These are phyloP conservation scores for Rhizophagus sp. DNA, from an alignment of 192 early-diverging fungal species.

Conservation along the genomic window DNA sequence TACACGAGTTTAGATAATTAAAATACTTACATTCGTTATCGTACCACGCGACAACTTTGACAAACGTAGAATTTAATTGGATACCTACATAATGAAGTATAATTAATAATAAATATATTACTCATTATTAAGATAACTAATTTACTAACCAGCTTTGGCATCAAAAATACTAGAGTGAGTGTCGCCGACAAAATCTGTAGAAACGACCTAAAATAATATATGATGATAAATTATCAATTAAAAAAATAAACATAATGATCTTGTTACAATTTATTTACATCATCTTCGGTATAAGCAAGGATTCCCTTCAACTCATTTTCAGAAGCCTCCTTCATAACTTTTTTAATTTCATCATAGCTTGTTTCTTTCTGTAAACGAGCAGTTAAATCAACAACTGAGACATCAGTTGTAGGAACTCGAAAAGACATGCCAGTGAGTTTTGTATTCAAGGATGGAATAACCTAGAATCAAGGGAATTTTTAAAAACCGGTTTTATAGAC, in stretches of 20 bases:
- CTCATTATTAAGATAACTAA: background rate
- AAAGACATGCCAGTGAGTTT: constrained; percentile 99
- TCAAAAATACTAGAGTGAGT: constrained; percentile 92
- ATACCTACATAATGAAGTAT: constrained; percentile 50
- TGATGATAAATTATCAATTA: background rate
- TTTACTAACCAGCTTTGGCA: constrained; percentile 77
- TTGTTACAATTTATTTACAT: constrained; percentile 36
- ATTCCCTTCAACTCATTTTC: constrained; percentile 83
- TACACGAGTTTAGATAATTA: no score
- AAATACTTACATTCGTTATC: constrained; percentile 52
- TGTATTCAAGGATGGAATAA: constrained; percentile 90
- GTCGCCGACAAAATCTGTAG: constrained; percentile 93
- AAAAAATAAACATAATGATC: background rate
- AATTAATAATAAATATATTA: background rate
- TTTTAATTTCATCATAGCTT: constrained; percentile 88
- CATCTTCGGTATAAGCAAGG: constrained; percentile 90
- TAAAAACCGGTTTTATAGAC: background rate
- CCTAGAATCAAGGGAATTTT: constrained; percentile 28
- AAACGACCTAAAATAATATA: constrained; percentile 64
- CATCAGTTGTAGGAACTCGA: constrained; percentile 90
- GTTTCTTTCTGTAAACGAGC: constrained; percentile 87
- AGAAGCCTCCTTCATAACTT: constrained; percentile 80
- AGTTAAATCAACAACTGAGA: constrained; percentile 98
- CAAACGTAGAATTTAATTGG: constrained; percentile 89
- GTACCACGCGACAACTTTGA: constrained; percentile 96